These are phyloP conservation scores for Solanum chilense DNA, from an alignment of 257 asterid genomes.

Conservation along the genomic window DNA sequence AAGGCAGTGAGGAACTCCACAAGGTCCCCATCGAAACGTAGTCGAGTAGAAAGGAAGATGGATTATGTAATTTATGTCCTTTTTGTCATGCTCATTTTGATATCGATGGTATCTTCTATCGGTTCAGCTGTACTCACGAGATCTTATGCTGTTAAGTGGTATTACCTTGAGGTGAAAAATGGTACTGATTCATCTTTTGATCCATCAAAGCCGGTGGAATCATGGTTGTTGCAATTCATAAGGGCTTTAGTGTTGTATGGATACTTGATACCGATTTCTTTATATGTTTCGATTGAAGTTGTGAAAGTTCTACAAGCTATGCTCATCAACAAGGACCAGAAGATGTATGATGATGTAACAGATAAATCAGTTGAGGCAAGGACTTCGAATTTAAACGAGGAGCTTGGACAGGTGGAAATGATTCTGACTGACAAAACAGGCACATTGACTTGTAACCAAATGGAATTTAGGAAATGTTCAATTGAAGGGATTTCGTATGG, in stretches of 20 bases:
- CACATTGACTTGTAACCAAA: slow-evolving; percentile 89
- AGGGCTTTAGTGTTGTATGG: slow-evolving; percentile 89
- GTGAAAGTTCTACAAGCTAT: slow-evolving; percentile 89
- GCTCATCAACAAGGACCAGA: slow-evolving; percentile 68
- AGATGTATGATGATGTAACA: slow-evolving; percentile 78
- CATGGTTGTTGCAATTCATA: slow-evolving; percentile 62
- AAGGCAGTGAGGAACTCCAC: slow-evolving; percentile 93
- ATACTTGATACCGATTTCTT: slow-evolving; percentile 87
- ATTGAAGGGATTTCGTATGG: slow-evolving; percentile 82
- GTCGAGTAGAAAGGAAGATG: slow-evolving; percentile 79
- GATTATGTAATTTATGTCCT: slow-evolving; percentile 84
- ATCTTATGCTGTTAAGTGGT: slow-evolving; percentile 60
- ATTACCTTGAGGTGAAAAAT: slow-evolving; percentile 70
- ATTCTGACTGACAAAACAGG: slow-evolving; percentile 94
- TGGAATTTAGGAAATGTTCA: slow-evolving; percentile 95
- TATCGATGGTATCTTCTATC: slow-evolving; percentile 63
- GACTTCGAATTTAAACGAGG: slow-evolving; percentile 89
- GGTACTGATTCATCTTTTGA: slow-evolving; percentile 28
- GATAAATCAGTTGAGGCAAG: slow-evolving; percentile 92
- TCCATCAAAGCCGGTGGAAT: slow-evolving; percentile 39
- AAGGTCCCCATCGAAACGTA: slow-evolving; percentile 85
- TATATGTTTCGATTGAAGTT: slow-evolving; percentile 83
- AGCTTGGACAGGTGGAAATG: slow-evolving; percentile 83
- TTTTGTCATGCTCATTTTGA: slow-evolving; percentile 53
- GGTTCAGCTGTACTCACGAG: slow-evolving; percentile 70